Evolutionary conservation across 768 basidiomycete genomes (phyloP), one percentile per base, ranked within the genome.

Genomic region (Russula abietina): DNA sequence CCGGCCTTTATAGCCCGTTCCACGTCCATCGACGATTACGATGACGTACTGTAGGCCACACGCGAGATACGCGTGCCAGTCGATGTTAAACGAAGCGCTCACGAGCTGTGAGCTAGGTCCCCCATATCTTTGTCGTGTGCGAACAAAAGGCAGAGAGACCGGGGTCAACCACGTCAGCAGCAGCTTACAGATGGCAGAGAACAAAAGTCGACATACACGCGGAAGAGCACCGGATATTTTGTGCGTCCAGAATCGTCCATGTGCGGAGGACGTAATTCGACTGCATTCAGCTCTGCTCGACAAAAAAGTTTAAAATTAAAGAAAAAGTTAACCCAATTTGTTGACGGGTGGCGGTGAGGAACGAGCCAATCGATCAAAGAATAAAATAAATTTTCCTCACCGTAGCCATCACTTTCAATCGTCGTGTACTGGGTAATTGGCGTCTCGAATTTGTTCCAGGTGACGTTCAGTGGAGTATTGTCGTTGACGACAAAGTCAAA

Each of bases 211-310:
- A 63, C 67, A 24, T 72, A 95, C 84, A 96, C 91, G 49, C 82
- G 79, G 79, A 98, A 93, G 32, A 99, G 77, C 24, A 98, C 93
- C 1, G 97, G 91, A 70, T 99, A 98, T 73, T 96, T 94, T 10
- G 89, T 92, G 49, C 91, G 85, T n/a, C 97, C 97, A 24, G 92
- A 88, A 69, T 90, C 87, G 69, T 99, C 97, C 86, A 98, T 90
- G 62, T 83, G 80, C 4, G 93, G 93, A 19, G 97, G 97, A 17
- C 92, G 84, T 68, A 96, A 82, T 76, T 98, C 95, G 70, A 89
- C 81, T 59, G 91, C 89, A 73, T 97, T 97, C 59, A 98, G 77
- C 70, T 92, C 93, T 94, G 68, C 33, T 41, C 26, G 63, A 64
- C 54, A 45, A 22, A 22, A 41, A 19, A n/a, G 43, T 22, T n/a